phyloP scores from a whole-genome alignment of 2,329 filamentous ascomycete species.

The Podosphaera leucotricha region DNA sequence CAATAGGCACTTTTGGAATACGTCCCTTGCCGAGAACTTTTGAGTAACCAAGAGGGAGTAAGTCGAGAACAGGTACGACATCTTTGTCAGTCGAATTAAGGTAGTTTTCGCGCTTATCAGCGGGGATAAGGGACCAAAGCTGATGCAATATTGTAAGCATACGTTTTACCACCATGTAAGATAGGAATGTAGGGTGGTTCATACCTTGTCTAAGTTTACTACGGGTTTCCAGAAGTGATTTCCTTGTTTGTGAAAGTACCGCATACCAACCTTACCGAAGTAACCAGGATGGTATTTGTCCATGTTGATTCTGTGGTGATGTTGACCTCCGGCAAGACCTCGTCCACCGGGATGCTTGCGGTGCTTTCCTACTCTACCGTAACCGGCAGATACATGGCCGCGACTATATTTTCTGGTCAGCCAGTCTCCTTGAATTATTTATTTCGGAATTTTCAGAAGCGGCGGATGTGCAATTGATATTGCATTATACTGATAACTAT shows the following conservation, averaged over 20 bases:
- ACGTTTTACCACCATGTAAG: no score
- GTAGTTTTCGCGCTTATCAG: conserved; percentile 85
- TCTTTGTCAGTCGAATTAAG: conserved; percentile 57
- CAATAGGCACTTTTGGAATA: conserved; percentile 74
- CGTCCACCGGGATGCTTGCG: conserved; percentile 69
- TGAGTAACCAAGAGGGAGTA: conserved; percentile 89
- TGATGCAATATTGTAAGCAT: conserved; percentile 16
- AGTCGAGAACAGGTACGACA: conserved; percentile 92
- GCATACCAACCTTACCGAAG: conserved; percentile 94
- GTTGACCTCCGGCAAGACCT: conserved; percentile 93
- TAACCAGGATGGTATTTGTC: conserved; percentile 95
- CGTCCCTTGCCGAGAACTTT: conserved; percentile 98
- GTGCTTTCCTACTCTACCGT: conserved; percentile 98
- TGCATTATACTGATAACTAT: neutral
- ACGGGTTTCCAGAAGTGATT: conserved; percentile 97
- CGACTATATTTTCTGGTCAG: conserved; percentile 32
- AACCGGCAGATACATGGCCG: conserved; percentile 94
- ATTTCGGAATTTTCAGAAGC: neutral
- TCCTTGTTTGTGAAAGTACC: conserved; percentile 87
- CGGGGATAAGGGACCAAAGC: conserved; percentile 90
- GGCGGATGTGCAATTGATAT: neutral
- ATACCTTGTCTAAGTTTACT: conserved; percentile 96
- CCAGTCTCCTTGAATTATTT: conserved; percentile 1
- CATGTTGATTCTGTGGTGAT: conserved; percentile 89
- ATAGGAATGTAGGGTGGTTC: no score